phyloP scores from a whole-genome alignment of 176 grass and related monocot species.

The Microstegium vimineum region DNA sequence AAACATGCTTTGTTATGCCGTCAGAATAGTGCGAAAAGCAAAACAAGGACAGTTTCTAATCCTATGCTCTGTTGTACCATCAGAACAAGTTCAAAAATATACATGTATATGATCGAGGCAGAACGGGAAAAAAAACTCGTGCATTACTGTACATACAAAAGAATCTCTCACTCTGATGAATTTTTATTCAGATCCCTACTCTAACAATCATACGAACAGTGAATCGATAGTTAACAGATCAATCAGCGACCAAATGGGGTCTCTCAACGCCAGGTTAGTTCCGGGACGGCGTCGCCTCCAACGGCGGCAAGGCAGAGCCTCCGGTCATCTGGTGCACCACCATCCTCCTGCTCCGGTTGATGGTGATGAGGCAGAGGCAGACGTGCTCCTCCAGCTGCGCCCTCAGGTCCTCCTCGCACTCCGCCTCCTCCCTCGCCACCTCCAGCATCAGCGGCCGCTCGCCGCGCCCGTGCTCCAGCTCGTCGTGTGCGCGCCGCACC shows the following conservation, averaged over 20 bases:
- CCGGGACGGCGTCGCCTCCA: not conserved
- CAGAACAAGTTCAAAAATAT: too few relatives aligned
- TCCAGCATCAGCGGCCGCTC: conserved; percentile 48
- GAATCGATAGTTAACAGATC: too few relatives aligned
- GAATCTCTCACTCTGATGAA: too few relatives aligned
- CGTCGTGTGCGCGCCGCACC: conserved; percentile 70
- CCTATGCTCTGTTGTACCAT: too few relatives aligned
- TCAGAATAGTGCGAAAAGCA: too few relatives aligned
- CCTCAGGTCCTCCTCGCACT: conserved; percentile 50
- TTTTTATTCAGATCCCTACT: too few relatives aligned
- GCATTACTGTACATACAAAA: not conserved
- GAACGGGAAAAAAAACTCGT: not conserved
- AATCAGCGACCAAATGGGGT: too few relatives aligned
- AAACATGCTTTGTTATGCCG: too few relatives aligned
- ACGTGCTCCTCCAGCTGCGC: conserved; percentile 79
- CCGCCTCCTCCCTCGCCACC: conserved; percentile 45
- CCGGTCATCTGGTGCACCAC: conserved; percentile 48
- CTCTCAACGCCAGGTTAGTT: too few relatives aligned
- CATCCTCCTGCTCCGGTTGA: conserved; percentile 72
- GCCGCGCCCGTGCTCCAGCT: conserved; percentile 69
- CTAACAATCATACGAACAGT: too few relatives aligned
- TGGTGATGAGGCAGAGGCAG: conserved; percentile 77
- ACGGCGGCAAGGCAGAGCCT: not conserved
- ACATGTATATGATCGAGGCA: too few relatives aligned
- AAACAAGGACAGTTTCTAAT: too few relatives aligned